Base-by-base conservation (phyloP, 176 grass and related monocot species). In the Avena insularis region DNA sequence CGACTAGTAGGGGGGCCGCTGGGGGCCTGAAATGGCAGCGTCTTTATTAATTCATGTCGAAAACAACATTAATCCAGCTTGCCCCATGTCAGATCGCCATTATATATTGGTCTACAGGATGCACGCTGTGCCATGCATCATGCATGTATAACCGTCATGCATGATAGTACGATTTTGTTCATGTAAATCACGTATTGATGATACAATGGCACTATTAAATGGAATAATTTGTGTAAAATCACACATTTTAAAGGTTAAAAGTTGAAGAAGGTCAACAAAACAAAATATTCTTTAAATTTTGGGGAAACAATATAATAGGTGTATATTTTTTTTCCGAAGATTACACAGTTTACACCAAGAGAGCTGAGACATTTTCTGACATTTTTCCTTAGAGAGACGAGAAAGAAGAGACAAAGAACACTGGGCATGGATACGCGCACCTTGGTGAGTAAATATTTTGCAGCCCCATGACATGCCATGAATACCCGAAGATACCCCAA, bases 401-500 rank as follows among this genome's bases (percentile, higher is more conserved):
- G 6, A 62, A 12, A 62, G 8, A 23, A 23, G 10, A 61, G 9
- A 23, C 20, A 61, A 23, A 3, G 0, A 61, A 23, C 20, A n/a
- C n/a, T 21, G 57, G 19, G 7, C 8, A 63, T 27, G 3, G 38
- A 40, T n/a, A 63, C 27, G 9, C 59, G 20, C 59, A 40, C 5
- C 2, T 9, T 3, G 0, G 0, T 9, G n/a, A 61, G 59, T 63
- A 63, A 63, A 63, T 63, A 27, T 63, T 23, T 48, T 4, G 55
- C 48, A 64, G 82, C 20, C 66, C 75, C 54, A 56, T 54, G 23
- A 48, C 45, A 53, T 84, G 43, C 71, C 46, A 53, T 84, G 43
- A 84, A 55, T 79, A 80, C 63, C 53, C 29, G 4, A 66, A 74
- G 67, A 75, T 80, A 56, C 16, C 57, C 67, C 36, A 85, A 63